phyloP scores from a whole-genome alignment of 1,284 basidiomycete genomes.

The Ganoderma multipileum region DNA sequence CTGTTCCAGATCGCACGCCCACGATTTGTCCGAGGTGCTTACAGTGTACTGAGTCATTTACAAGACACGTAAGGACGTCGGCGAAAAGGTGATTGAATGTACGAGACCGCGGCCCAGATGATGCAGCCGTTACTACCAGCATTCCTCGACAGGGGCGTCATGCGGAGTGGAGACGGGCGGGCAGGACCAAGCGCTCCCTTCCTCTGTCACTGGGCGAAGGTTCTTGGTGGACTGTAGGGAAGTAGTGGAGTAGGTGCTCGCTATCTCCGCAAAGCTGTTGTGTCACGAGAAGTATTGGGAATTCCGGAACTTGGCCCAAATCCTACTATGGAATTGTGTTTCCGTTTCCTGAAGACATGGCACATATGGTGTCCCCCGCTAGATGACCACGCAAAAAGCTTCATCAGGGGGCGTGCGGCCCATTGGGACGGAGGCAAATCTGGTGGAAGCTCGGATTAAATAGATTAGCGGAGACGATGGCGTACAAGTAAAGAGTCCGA shows the following conservation, averaged over 20 bases:
- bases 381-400: neutral
- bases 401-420: neutral
- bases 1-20: neutral
- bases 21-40: neutral
- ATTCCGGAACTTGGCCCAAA: neutral
- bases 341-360: neutral
- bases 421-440: neutral
- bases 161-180: neutral
- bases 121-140: neutral
- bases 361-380: neutral
- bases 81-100: neutral
- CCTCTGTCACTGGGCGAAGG: neutral
- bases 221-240: too few relatives aligned
- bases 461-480: constrained; percentile 4
- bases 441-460: neutral
- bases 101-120: neutral
- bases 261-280: neutral
- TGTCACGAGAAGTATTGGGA: neutral
- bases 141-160: neutral
- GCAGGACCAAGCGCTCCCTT: neutral
- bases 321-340: neutral
- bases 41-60: neutral
- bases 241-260: too few relatives aligned
- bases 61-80: neutral
- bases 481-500: constrained; percentile 11